These are phyloP conservation scores for Cutaneotrichosporon dermatis DNA, from an alignment of 1,284 basidiomycete species.

Conservation along the genomic window DNA sequence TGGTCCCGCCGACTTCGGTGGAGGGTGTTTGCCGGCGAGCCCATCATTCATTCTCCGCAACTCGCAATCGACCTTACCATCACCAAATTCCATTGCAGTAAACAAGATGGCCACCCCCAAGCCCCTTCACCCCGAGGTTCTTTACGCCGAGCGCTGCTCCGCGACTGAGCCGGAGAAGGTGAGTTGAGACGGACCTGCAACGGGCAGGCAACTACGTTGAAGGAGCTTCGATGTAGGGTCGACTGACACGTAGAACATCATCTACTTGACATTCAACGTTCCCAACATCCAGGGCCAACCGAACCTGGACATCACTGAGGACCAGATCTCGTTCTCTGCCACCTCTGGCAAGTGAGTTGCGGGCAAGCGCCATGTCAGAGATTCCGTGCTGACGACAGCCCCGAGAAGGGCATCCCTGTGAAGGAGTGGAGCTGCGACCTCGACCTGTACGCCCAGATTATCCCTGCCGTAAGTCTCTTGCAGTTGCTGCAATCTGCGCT, in stretches of 20 bases:
- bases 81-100: background rate
- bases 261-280: conserved; percentile 78
- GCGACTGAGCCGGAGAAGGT: conserved; percentile 65
- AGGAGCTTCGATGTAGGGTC: too few relatives aligned
- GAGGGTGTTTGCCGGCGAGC: background rate
- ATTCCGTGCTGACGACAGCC: conserved; percentile 37
- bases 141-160: conserved; percentile 87
- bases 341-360: conserved; percentile 63
- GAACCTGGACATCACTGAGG: conserved; percentile 61
- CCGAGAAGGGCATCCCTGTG: conserved; percentile 55
- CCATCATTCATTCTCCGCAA: too few relatives aligned
- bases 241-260: conserved; percentile 60
- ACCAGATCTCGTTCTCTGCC: conserved; percentile 65
- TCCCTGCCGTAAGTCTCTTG: conserved; percentile 60
- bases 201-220: too few relatives aligned
- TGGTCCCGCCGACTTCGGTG: background rate
- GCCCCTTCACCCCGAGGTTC: conserved; percentile 69
- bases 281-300: conserved; percentile 68
- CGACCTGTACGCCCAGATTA: conserved; percentile 67
- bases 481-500: background rate
- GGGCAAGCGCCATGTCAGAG: too few relatives aligned
- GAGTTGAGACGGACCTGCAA: conserved; percentile 7
- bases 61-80: background rate
- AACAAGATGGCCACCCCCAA: conserved; percentile 32
- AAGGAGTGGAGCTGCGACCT: conserved; percentile 68